Base-by-base conservation (phyloP, 202 grass and related monocot species). In the Zizania palustris region DNA sequence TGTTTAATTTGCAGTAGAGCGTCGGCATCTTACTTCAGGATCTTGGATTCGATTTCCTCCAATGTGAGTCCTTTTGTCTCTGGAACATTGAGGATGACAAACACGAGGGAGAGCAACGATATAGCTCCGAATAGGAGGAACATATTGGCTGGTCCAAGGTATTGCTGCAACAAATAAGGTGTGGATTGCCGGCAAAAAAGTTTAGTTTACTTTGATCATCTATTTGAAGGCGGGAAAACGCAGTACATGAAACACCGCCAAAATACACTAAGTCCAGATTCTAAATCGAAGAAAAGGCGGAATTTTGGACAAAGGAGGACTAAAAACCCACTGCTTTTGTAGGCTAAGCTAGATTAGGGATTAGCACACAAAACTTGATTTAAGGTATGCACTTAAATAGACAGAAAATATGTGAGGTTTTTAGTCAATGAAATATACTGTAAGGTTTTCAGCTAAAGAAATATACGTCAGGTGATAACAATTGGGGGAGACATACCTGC, bases 61-160 rank as follows among this genome's bases (percentile, higher is more conserved):
- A 98, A 81, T 75, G 80, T 95, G 71, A 98, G 85, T 13, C 95
- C 95, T 85, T 98, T 98, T 48, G 95, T 98, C 74, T 98, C 95
- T 0, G 95, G 95, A 71, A 98, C 87, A n/a, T 81, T 86, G 60
- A 94, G 75, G 76, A 90, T 55, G 13, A 94, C 87, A 60, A 98
- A 98, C 45, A 88, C 28, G 5, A 98, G 87, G 7, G 95, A 80
- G 9, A 98, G 57, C 80, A 98, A 73, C 49, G 91, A 88, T 82
- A 98, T 95, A 34, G 49, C 84, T 22, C 91, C 95, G 37, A 98
- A 98, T 19, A 98, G 71, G 68, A 98, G 46, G 76, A 98, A 98
- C 12, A 98, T 80, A 63, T 98, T 98, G 36, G 48, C 91, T 18
- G 95, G 85, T 38, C 95, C 95, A 55, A 98, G 79, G 77, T 81